Evolutionary conservation across 441 rosid genomes (phyloP), one percentile per base, ranked within the genome.

Genomic region (Bocquillonia castaneifolia): DNA sequence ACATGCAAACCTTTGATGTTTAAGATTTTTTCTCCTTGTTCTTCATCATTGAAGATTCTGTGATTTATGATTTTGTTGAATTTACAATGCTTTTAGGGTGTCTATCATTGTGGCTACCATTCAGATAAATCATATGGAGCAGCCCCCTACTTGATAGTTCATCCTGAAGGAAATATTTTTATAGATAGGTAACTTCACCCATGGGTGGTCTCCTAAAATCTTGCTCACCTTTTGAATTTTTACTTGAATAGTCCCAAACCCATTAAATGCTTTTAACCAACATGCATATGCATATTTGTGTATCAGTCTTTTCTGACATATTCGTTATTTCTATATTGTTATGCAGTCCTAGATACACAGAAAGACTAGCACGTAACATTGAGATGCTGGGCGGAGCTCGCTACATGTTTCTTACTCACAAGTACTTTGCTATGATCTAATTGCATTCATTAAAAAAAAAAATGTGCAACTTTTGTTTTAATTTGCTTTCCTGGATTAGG

Each of bases 61-160:
- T 26, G 15, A 26, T 44, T 28, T 61, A 23, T 64, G 61, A 55
- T 25, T 54, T 22, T 29, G 23, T n/a, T 64, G 67, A 37, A 22
- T 63, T 53, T 64, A 31, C 23, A 25, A 48, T 64, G 55, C 64
- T 60, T 76, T 67, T 81, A 86, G 91, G 91, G 86, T 5, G 78
- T 86, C 44, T 85, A 77, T 63, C 92, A 86, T 67, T 86, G 89
- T 70, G 92, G 91, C 13, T 85, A 84, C 74, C 92, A 86, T 79
- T 84, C 92, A 52, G 82, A 80, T 70, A 81, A 86, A 57, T 85
- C 92, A 22, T 86, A 26, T 0, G 92, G 92, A 71, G 92, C 92
- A 64, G 52, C 89, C 44, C 70, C 89, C 59, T 86, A 74, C 72
- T 70, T 86, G 79, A 83, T 86, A 25, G 68, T 85, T 70, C 89